These are phyloP conservation scores for Pelargonium citronellum DNA, from an alignment of 441 rosid genomes.

Conservation along the genomic window DNA sequence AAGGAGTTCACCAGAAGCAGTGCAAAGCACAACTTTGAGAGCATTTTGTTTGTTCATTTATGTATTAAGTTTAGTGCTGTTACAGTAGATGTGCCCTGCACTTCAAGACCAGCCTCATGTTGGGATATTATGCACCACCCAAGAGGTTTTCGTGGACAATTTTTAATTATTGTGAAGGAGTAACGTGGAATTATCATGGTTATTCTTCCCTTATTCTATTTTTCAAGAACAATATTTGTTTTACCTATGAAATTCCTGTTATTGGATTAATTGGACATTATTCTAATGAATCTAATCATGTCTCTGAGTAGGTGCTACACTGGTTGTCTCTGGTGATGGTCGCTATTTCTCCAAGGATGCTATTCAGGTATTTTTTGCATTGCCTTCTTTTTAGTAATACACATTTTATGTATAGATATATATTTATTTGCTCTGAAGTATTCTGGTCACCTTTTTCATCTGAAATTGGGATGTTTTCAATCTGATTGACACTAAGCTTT, in stretches of 20 bases:
- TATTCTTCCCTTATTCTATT: background rate
- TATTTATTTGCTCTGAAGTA: no score
- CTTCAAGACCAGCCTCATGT: background rate
- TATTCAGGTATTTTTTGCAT: constrained; percentile 53
- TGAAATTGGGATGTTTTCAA: no score
- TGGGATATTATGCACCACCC: background rate
- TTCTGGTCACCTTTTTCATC: no score
- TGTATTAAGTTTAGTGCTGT: background rate
- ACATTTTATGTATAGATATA: no score
- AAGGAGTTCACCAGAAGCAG: background rate
- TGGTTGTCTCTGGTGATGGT: constrained; percentile 98
- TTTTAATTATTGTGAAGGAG: background rate
- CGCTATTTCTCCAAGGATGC: constrained; percentile 91
- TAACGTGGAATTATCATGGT: background rate
- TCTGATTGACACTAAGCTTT: no score
- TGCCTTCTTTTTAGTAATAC: no score
- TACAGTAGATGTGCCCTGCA: background rate
- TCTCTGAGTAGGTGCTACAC: constrained; percentile 67
- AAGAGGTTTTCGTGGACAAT: background rate
- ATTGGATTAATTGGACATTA: background rate
- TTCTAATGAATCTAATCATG: constrained; percentile 8
- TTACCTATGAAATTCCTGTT: background rate
- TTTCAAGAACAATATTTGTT: background rate
- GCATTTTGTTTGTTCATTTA: background rate
- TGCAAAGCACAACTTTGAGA: background rate